Conservation (phyloP, 345 rosid species). For the Corchorus capsularis region DNA sequence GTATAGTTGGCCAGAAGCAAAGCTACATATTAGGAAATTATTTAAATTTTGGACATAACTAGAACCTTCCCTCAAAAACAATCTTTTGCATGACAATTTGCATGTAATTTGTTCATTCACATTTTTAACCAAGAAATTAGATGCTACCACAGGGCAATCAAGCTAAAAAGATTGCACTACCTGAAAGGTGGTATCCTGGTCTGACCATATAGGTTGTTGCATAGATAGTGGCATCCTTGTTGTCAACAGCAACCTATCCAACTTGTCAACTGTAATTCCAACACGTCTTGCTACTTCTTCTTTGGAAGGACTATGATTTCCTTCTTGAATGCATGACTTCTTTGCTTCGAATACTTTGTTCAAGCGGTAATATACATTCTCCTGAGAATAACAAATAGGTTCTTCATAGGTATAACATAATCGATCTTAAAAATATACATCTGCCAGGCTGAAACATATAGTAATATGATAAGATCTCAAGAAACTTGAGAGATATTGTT, state of each 20-base stretch:
- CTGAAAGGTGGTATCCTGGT: constrained; percentile 75
- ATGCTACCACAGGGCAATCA: background rate
- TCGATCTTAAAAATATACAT: background rate
- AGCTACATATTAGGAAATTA: background rate
- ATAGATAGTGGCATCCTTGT: constrained; percentile 71
- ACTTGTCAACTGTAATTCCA: constrained; percentile 62
- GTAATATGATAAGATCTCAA: background rate
- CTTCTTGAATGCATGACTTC: constrained; percentile 55
- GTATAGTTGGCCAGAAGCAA: background rate
- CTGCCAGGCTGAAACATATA: background rate
- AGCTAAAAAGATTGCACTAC: constrained; percentile 34
- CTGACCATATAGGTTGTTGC: constrained; percentile 77
- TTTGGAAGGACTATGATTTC: constrained; percentile 53
- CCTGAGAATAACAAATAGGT: constrained; percentile 45
- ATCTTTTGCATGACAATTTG: background rate
- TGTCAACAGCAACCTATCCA: constrained; percentile 48
- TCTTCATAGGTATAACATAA: constrained; percentile 13
- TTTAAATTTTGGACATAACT: background rate
- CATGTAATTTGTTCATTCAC: background rate
- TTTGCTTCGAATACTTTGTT: constrained; percentile 70
- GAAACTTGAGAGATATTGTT: background rate
- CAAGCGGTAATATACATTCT: constrained; percentile 50
- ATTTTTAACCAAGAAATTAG: background rate
- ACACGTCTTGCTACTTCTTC: constrained; percentile 68
- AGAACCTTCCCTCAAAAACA: background rate